A percentile compares a stretch with the other conserved stretches of the same genome.
Conservation (phyloP, 1,139 yeast species). For the Yamadazyma songkhlaensis region DNA sequence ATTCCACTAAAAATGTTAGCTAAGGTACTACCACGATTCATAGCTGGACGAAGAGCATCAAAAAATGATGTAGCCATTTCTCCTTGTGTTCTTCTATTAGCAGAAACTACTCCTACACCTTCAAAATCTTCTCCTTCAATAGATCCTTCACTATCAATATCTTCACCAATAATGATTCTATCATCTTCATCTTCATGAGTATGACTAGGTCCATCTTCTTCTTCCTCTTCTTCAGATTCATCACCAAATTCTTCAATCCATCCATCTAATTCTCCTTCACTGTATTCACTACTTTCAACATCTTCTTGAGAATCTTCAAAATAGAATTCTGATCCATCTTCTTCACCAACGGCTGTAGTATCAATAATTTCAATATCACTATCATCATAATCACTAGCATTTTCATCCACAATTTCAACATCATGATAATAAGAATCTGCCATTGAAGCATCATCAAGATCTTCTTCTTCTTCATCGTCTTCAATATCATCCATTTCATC, state of each 20-base stretch:
- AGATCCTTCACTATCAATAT: constrained; percentile 21
- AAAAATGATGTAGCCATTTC: constrained; percentile 24
- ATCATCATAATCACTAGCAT: constrained; percentile 21
- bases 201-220: constrained; percentile 10
- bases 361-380: constrained; percentile 43
- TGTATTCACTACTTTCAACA: constrained; percentile 32
- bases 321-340: constrained; percentile 17
- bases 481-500: constrained; percentile 7
- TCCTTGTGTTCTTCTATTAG: constrained; percentile 17
- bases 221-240: constrained; percentile 15
- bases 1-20: constrained; percentile 20
- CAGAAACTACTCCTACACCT: constrained; percentile 12
- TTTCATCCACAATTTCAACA: constrained; percentile 14
- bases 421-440: constrained; percentile 12
- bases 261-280: constrained; percentile 42
- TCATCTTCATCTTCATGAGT: constrained; percentile 25
- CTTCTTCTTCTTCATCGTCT: constrained; percentile 18
- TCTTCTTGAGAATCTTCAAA: constrained; percentile 32
- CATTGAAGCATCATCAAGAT: constrained; percentile 12
- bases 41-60: constrained; percentile 23
- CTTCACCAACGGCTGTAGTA: constrained; percentile 32
- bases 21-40: constrained; percentile 16
- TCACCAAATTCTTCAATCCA: constrained; percentile 44
- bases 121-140: constrained; percentile 21
- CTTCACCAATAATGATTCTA: constrained; percentile 12